Evolutionary conservation across 768 basidiomycete genomes (phyloP), one percentile per base, ranked within the genome.

Genomic region (Panus rudis): DNA sequence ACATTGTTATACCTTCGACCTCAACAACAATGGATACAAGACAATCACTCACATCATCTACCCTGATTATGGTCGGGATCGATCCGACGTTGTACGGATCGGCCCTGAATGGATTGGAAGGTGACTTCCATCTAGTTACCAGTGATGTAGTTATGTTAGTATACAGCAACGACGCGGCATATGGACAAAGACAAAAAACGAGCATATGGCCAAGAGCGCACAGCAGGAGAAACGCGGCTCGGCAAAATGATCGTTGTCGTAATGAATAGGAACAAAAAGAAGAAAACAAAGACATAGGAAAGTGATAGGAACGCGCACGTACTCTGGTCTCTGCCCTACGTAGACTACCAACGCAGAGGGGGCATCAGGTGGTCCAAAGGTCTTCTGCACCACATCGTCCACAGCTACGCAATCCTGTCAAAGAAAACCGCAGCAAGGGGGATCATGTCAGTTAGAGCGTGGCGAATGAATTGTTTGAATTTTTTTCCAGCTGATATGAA

Each of bases 371-470:
- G 61, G 48, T 10, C 58, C 56, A 46, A 88, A 87, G 0, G 68
- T 71, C 7, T 71, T 55, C 44, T 68, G 59, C 22, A 88, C 67
- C 30, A 76, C 46, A 2, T 62, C 55, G 43, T 89, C 81, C 22
- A 88, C 79, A 26, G 57, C 72, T 23, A 66, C 63, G 57, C 86
- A 88, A 54, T 89, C 86, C 86, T 78, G 44, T n/a, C n/a, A n/a
- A 35, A 8, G 28, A 30, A 13, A 19, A 22, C 10, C 32, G 35
- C 35, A 41, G 25, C 30, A 39, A 44, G 37, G 47, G 42, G 47
- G 37, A 41, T 31, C 51, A 35, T 32, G 52, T 37, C 37, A 46
- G 39, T 37, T n/a, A 39, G 24, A 17, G 24, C 3, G 4, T 22
- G 20, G 31, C 16, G 19, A 25, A 48, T 37, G 37, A 27, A 27